Conservation (phyloP, 2,329 filamentous ascomycete genomes). For the Epichloe sibirici region DNA sequence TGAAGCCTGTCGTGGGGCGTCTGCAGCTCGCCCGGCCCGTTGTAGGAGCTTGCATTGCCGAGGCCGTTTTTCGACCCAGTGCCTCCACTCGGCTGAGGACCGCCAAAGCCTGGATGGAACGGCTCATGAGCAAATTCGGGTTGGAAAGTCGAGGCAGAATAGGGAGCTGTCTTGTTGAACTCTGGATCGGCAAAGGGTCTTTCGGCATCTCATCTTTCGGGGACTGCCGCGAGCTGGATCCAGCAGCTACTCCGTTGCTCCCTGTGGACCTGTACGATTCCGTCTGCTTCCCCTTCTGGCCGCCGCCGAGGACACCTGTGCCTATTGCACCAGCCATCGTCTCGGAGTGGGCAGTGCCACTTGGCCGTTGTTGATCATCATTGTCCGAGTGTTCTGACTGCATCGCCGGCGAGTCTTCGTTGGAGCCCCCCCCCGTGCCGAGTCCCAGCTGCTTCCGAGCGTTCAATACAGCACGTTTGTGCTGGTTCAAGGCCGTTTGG, state of each 20-base stretch:
- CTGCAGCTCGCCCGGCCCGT: conserved; percentile 9
- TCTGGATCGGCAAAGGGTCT: conserved; percentile 22
- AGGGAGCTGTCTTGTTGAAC: conserved; percentile 4
- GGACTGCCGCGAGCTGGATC: conserved; percentile 14
- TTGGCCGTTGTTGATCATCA: background rate
- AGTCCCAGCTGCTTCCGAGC: conserved; percentile 43
- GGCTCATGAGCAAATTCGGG: conserved; percentile 22
- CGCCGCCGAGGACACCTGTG: background rate
- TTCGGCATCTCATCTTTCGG: conserved; percentile 17
- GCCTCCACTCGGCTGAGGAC: conserved; percentile 2
- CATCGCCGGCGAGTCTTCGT: conserved; percentile 16
- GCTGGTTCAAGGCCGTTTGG: conserved; percentile 67
- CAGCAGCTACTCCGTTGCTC: conserved; percentile 7
- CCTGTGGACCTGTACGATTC: conserved; percentile 15
- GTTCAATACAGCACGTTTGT: conserved; percentile 66
- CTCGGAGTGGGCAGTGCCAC: background rate
- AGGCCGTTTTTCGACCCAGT: background rate
- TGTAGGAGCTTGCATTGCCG: conserved; percentile 9
- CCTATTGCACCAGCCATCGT: background rate
- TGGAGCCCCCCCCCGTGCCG: conserved; percentile 13
- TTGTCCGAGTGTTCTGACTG: conserved; percentile 16
- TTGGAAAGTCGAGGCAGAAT: conserved; percentile 10
- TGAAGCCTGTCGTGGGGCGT: conserved; percentile 9
- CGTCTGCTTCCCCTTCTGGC: conserved; percentile 23
- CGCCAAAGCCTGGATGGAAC: conserved; percentile 25